phyloP scores from a whole-genome alignment of 2,329 filamentous ascomycete species.

The Phaeoacremonium minimum region DNA sequence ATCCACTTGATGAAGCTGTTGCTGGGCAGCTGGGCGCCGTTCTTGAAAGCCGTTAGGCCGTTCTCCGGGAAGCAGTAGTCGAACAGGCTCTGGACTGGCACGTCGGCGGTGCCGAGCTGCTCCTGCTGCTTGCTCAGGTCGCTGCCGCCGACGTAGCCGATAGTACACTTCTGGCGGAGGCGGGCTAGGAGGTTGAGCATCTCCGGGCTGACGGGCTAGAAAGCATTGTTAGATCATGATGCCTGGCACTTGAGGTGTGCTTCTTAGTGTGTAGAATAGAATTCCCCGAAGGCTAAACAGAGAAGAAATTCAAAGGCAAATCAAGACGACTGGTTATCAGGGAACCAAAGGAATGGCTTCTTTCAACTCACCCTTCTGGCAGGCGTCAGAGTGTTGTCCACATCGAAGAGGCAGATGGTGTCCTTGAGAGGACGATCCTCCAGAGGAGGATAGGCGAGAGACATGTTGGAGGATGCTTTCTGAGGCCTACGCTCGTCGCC shows the following conservation, averaged over 20 bases:
- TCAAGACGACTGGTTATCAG: too few relatives aligned
- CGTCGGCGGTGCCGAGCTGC: constrained; percentile 70
- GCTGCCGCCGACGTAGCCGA: constrained; percentile 90
- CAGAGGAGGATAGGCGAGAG: constrained; percentile 64
- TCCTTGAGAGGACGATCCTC: constrained; percentile 82
- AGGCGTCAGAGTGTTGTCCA: constrained; percentile 86
- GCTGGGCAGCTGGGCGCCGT: constrained; percentile 70
- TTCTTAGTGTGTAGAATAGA: too few relatives aligned
- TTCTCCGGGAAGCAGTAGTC: constrained; percentile 99
- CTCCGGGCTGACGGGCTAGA: constrained; percentile 68
- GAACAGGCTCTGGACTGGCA: constrained; percentile 78
- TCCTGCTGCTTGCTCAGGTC: constrained; percentile 94
- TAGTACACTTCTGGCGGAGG: constrained; percentile 82
- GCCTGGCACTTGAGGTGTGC: too few relatives aligned
- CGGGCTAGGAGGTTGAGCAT: constrained; percentile 76
- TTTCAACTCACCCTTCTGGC: constrained; percentile 63
- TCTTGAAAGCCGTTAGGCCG: constrained; percentile 84
- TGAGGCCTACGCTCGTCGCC: background rate
- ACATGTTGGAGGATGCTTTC: constrained; percentile 28
- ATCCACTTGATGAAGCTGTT: constrained; percentile 90
- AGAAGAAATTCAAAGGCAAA: background rate
- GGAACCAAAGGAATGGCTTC: too few relatives aligned
- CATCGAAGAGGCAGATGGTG: constrained; percentile 94
- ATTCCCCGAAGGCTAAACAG: too few relatives aligned
- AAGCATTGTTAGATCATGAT: too few relatives aligned